phyloP scores from a whole-genome alignment of 1,284 basidiomycete species.

The Grifola frondosa region DNA sequence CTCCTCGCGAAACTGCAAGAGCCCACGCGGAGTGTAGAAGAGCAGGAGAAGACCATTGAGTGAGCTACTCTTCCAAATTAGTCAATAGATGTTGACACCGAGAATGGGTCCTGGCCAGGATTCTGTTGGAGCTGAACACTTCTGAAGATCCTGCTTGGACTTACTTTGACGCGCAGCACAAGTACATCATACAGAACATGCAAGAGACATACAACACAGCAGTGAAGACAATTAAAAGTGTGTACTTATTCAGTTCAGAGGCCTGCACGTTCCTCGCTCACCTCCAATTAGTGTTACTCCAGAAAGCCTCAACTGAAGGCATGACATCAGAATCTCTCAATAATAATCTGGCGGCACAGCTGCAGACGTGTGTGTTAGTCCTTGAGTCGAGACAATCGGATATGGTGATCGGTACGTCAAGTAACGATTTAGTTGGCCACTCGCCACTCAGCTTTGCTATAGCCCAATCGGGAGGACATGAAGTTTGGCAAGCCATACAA shows the following conservation, averaged over 20 bases:
- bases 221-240: constrained; percentile 58
- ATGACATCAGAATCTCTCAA: constrained; percentile 41
- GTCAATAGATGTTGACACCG: not conserved
- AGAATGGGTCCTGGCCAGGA: constrained; percentile 43
- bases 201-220: constrained; percentile 62
- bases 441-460: constrained; percentile 1
- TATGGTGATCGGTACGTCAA: constrained; percentile 55
- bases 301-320: constrained; percentile 38
- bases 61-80: constrained; percentile 38
- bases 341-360: constrained; percentile 48
- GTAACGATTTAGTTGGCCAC: not conserved
- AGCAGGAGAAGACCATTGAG: constrained; percentile 98
- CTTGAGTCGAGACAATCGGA: constrained; percentile 69
- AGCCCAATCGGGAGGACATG: constrained; percentile 52
- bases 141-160: constrained; percentile 90
- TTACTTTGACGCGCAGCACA: constrained; percentile 93
- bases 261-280: too few relatives aligned
- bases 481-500: constrained; percentile 81
- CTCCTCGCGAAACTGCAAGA: constrained; percentile 83
- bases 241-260: too few relatives aligned
- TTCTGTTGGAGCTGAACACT: constrained; percentile 80
- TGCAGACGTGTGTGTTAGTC: constrained; percentile 56
- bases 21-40: constrained; percentile 78
- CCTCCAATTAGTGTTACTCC: constrained; percentile 49
- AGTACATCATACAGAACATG: constrained; percentile 81